These are phyloP conservation scores for Scutellaria galericulata DNA, from an alignment of 257 asterid species.

Conservation along the genomic window DNA sequence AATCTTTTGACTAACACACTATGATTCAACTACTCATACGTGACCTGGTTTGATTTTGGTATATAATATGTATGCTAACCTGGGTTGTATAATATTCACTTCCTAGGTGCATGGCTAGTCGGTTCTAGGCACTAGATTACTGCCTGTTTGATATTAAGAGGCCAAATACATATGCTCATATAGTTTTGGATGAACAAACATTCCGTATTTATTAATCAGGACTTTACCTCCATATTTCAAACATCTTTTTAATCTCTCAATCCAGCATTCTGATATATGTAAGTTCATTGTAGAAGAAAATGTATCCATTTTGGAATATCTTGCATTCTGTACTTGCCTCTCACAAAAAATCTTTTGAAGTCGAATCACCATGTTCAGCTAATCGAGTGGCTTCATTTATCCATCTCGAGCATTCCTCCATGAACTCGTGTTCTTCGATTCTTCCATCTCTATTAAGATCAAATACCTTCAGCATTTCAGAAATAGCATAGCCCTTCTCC, in stretches of 20 bases:
- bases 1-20: neutral
- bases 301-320: neutral
- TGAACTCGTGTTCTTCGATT: constrained; percentile 46
- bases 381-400: constrained; percentile 41
- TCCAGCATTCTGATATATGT: constrained; percentile 26
- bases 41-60: neutral
- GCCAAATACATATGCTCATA: neutral
- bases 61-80: neutral
- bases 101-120: too few species aligned
- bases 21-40: constrained; percentile 9
- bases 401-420: constrained; percentile 47
- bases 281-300: constrained; percentile 49
- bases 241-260: neutral
- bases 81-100: too few species aligned
- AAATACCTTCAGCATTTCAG: constrained; percentile 43
- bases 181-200: neutral
- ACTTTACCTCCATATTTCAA: neutral
- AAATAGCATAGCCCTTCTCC: constrained; percentile 49
- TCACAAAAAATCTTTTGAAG: constrained; percentile 24
- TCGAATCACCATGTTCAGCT: constrained; percentile 39
- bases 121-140: too few species aligned
- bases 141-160: neutral
- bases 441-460: constrained; percentile 40
- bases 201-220: neutral
- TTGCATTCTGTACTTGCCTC: constrained; percentile 34